These are phyloP conservation scores for Trametes cingulata DNA, from an alignment of 768 basidiomycete genomes.

Conservation along the genomic window DNA sequence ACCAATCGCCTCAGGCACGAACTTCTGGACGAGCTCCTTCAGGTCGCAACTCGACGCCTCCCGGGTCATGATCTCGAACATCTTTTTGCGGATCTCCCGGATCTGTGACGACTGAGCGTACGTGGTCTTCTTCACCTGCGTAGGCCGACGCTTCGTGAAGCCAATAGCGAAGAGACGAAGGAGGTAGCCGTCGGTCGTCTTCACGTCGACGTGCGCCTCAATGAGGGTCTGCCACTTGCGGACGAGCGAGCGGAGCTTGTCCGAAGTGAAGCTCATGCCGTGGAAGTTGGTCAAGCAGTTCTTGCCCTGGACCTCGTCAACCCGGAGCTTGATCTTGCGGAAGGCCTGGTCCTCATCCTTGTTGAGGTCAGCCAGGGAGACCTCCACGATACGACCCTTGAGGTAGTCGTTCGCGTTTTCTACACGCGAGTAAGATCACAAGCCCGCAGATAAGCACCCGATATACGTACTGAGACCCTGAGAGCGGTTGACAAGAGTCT, in stretches of 20 bases:
- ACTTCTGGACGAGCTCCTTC: constrained; percentile 98
- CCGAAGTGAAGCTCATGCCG: constrained; percentile 99
- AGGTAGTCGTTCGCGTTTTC: constrained; percentile 99
- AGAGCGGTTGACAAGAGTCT: constrained; percentile 97
- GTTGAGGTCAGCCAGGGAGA: constrained; percentile 96
- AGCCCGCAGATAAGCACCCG: not conserved
- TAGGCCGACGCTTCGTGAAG: constrained; percentile 96
- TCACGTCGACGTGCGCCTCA: constrained; percentile 98
- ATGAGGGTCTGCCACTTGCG: constrained; percentile 99
- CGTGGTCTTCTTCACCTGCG: constrained; percentile 98
- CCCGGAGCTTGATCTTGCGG: constrained; percentile 98
- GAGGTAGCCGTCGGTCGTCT: constrained; percentile 99
- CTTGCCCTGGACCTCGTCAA: constrained; percentile 97
- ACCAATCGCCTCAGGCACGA: constrained; percentile 97
- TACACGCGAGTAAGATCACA: constrained; percentile 35
- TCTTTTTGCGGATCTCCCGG: constrained; percentile 97
- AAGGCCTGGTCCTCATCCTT: constrained; percentile 99
- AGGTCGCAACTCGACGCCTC: constrained; percentile 95
- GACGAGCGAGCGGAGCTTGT: constrained; percentile 99
- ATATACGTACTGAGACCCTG: constrained; percentile 88
- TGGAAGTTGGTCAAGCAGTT: constrained; percentile 99
- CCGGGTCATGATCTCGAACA: constrained; percentile 98
- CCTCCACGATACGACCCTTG: constrained; percentile 94
- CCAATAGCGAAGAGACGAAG: constrained; percentile 98
- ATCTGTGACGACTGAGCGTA: constrained; percentile 96